These are phyloP conservation scores for Scheffersomyces coipomensis DNA, from an alignment of 805 yeast species.

Conservation along the genomic window DNA sequence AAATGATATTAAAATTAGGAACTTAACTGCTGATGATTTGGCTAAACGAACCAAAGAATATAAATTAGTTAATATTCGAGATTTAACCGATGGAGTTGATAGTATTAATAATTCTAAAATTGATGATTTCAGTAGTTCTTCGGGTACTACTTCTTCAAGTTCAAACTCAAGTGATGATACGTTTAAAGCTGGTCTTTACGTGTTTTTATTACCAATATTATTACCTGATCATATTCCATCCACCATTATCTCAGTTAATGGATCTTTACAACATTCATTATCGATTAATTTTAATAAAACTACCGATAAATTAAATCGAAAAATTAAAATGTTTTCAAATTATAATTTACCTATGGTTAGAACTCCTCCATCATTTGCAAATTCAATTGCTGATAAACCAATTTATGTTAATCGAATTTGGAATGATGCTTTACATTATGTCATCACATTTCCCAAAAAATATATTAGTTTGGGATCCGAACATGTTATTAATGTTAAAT, in stretches of 20 bases:
- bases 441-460: conserved; percentile 68
- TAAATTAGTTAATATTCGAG: conserved; percentile 15
- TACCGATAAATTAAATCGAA: conserved; percentile 32
- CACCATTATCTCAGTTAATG: conserved; percentile 50
- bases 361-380: conserved; percentile 56
- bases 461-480: conserved; percentile 64
- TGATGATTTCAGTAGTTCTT: not conserved
- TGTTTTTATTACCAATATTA: conserved; percentile 61
- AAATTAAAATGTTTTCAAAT: conserved; percentile 27
- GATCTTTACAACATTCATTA: conserved; percentile 45
- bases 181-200: conserved; percentile 65
- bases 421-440: conserved; percentile 70
- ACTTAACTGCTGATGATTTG: conserved; percentile 42
- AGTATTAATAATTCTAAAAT: conserved; percentile 8
- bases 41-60: conserved; percentile 38
- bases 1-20: conserved; percentile 41
- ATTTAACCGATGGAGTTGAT: conserved; percentile 16
- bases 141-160: not conserved
- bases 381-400: conserved; percentile 65
- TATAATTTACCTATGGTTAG: conserved; percentile 49
- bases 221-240: conserved; percentile 67
- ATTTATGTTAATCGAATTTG: conserved; percentile 73
- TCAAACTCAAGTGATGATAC: conserved; percentile 6
- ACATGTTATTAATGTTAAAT: conserved; percentile 58
- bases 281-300: conserved; percentile 37